Evolutionary conservation across 225 moss, liverwort and hornwort genomes (phyloP), one percentile per base, ranked within the genome.

Genomic region (Climacium dendroides): DNA sequence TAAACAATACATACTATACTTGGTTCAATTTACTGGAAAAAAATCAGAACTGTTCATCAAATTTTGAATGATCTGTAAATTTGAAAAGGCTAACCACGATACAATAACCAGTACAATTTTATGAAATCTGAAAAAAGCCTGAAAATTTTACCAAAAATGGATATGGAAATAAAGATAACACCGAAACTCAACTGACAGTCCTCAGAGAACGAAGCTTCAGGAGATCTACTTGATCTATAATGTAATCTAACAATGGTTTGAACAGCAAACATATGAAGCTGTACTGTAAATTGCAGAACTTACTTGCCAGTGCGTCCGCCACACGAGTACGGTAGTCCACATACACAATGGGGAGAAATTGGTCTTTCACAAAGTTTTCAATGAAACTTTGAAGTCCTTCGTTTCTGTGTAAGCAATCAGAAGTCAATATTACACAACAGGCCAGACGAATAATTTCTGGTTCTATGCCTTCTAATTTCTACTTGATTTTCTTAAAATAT

Each of bases 281-380:
- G 80, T 60, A 64, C 13, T 80, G 58, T 63, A 79, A 65, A 65
- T 34, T 79, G 85, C 60, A 89, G 83, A 90, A 78, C 94, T 95
- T 91, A 99, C 98, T 99, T 87, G 98, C 98, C 64, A 99, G 98
- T 81, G 97, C 98, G 87, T 99, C 97, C 23, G 97, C 98, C 82
- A 97, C 98, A 84, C 98, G 96, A 63, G 96, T 99, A 70, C 98
- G 95, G 88, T 99, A 99, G 88, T 99, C 98, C 87, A 99, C 98
- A 53, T 97, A 96, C 52, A 97, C 97, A 71, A 99, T 97, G 35
- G 98, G 98, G 81, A 99, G 95, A 92, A 99, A 99, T 87, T 99
- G 98, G 84, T 99, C 97, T 80, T 99, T 99, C 45, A 99, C 97
- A 89, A 99, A 99, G 82, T 97, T 99, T 90, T 99, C 98, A 80